Evolutionary conservation across 768 basidiomycete genomes (phyloP).

Genomic region (Russula ochroleuca): DNA sequence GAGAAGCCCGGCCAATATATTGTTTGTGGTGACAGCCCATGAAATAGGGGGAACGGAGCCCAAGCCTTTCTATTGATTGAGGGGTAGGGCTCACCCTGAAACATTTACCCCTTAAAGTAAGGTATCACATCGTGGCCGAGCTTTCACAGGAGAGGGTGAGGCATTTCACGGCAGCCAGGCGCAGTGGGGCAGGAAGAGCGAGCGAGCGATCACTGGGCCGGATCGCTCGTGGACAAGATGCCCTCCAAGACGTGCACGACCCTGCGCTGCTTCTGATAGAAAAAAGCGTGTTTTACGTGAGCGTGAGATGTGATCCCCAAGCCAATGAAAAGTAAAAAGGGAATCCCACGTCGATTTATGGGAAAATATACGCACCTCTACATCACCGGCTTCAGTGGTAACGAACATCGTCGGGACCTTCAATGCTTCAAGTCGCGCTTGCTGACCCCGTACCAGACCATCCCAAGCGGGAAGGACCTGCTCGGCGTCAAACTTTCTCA

Average conservation of each 20-base stretch:
- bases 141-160: neutral
- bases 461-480: slow-evolving; percentile 74
- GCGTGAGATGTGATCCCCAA: neutral
- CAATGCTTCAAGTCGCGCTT: slow-evolving; percentile 53
- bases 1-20: neutral
- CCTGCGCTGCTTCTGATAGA: slow-evolving; percentile 56
- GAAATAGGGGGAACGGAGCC: slow-evolving; percentile 10
- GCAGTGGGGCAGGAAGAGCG: neutral
- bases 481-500: slow-evolving; percentile 65
- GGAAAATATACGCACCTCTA: slow-evolving; percentile 48
- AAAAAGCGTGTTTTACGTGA: slow-evolving; percentile 2
- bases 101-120: neutral
- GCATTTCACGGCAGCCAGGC: neutral
- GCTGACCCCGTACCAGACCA: slow-evolving; percentile 65
- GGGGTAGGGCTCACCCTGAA: slow-evolving; percentile 11
- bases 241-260: slow-evolving; percentile 68
- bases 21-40: neutral
- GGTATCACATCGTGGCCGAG: slow-evolving; percentile 2
- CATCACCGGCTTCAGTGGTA: slow-evolving; percentile 44
- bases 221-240: slow-evolving; percentile 34
- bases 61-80: neutral
- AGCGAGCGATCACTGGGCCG: slow-evolving; percentile 15
- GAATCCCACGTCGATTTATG: slow-evolving; percentile 1
- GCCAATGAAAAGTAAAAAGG: neutral
- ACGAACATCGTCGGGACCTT: slow-evolving; percentile 70